phyloP scores from a whole-genome alignment of 305 asterid genomes.

The Petunia hybrid region DNA sequence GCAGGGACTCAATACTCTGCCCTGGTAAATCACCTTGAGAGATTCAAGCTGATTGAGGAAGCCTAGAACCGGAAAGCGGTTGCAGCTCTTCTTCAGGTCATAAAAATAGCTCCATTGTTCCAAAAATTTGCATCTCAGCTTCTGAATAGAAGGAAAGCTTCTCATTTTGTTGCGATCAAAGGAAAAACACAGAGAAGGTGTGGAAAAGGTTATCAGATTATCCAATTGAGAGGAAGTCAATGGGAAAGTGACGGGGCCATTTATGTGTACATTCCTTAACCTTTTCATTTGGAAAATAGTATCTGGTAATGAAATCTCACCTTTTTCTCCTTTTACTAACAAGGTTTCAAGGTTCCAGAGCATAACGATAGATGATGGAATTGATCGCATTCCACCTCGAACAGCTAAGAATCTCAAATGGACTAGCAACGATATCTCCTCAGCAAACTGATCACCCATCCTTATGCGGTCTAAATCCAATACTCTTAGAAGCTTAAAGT shows the following conservation, averaged over 20 bases:
- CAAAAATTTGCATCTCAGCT: too few relatives aligned
- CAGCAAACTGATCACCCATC: constrained; percentile 18
- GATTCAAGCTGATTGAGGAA: too few relatives aligned
- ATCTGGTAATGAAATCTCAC: constrained; percentile 6
- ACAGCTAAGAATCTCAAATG: constrained; percentile 37
- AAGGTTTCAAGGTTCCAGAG: constrained; percentile 36
- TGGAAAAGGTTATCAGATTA: too few relatives aligned
- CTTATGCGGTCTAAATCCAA: constrained; percentile 35
- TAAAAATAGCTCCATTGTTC: too few relatives aligned
- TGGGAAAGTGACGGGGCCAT: background rate
- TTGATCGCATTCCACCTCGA: background rate
- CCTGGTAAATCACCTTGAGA: too few relatives aligned
- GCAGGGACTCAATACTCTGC: too few relatives aligned
- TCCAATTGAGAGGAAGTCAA: too few relatives aligned
- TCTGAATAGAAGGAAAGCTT: too few relatives aligned
- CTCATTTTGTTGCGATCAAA: too few relatives aligned
- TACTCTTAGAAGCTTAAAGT: constrained; percentile 35
- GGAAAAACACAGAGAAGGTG: too few relatives aligned
- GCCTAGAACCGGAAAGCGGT: too few relatives aligned
- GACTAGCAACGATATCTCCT: constrained; percentile 1
- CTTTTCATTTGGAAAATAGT: background rate
- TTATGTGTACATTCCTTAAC: background rate
- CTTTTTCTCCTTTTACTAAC: constrained; percentile 2
- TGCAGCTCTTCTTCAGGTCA: too few relatives aligned
- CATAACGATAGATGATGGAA: constrained; percentile 33